Conservation (phyloP, 1,284 basidiomycete genomes). For the Psilocybe mexicana region DNA sequence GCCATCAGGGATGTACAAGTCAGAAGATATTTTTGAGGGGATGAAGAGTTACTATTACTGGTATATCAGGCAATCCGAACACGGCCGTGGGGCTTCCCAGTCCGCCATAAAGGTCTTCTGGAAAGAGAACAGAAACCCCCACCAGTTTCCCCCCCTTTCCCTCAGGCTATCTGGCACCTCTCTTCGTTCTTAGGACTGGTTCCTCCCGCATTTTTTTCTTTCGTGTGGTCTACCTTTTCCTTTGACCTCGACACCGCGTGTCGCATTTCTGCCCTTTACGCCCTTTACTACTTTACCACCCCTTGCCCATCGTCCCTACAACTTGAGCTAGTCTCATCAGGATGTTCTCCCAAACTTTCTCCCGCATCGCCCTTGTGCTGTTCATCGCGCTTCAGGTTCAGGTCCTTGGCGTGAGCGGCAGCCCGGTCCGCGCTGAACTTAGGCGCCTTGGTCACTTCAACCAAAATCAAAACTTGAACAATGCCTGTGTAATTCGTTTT, state of each 20-base stretch:
- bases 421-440: neutral
- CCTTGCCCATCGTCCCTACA: neutral
- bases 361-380: neutral
- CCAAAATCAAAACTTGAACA: too few species aligned
- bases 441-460: neutral
- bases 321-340: neutral
- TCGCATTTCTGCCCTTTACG: neutral
- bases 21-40: neutral
- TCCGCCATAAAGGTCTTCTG: neutral
- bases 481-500: neutral
- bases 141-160: neutral
- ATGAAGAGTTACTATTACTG: neutral
- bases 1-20: neutral
- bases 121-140: neutral
- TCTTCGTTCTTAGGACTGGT: constrained; percentile 1
- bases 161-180: neutral
- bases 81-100: neutral
- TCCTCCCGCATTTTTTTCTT: neutral
- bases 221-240: neutral
- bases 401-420: neutral
- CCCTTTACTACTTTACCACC: neutral
- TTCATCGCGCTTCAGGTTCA: neutral
- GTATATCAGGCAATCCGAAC: neutral
- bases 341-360: neutral
- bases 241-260: neutral